Evolutionary conservation across 371 early-diverging fungal genomes (phyloP), one percentile per base, ranked within the genome.

Genomic region (Rhizopus delemar): DNA sequence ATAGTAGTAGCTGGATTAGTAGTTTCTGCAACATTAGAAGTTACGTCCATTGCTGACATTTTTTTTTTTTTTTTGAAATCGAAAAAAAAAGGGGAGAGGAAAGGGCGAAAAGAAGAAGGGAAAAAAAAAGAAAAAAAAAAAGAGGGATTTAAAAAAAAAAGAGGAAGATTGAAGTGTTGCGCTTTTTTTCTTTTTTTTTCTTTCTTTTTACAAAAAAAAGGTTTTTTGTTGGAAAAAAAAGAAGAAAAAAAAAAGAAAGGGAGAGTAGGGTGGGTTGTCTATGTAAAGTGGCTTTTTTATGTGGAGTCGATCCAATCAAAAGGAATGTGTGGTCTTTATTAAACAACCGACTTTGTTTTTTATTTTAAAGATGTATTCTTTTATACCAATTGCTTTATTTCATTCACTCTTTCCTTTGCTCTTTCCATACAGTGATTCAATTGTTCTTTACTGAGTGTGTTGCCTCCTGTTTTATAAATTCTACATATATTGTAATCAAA

Each of bases 391-490:
- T 38, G 54, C 45, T 59, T 65, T 16, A 85, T 55, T 53, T 80
- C 70, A 38, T 68, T 57, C 43, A 71, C 77, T 50, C 86, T 72
- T 58, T 70, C 56, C 43, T 69, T 67, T 31, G 84, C 79, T 13
- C 70, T 61, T 13, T 70, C 63, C 35, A 87, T 68, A 49, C 83
- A 84, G 15, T 60, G 53, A 28, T 60, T 70, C 50, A 87, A 41
- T 35, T 69, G 56, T 11, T 78, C 61, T 35, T 58, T 50, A 39
- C 68, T 63, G 34, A 80, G 65, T 0, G 74, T 68, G 4, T 66
- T 69, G 5, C 84, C 86, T 29, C 86, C 86, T 46, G 73, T 75
- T 57, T 87, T 87, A 58, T 81, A 77, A 8, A 84, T 65, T 46
- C 64, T 73, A 46, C 77, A 78, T 31, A 87, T 28, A 22, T 75